A percentile compares a stretch with the other conserved stretches of the same genome.
Conservation (phyloP, 192 early-diverging fungal genomes). For the Paraglomus occultum region DNA sequence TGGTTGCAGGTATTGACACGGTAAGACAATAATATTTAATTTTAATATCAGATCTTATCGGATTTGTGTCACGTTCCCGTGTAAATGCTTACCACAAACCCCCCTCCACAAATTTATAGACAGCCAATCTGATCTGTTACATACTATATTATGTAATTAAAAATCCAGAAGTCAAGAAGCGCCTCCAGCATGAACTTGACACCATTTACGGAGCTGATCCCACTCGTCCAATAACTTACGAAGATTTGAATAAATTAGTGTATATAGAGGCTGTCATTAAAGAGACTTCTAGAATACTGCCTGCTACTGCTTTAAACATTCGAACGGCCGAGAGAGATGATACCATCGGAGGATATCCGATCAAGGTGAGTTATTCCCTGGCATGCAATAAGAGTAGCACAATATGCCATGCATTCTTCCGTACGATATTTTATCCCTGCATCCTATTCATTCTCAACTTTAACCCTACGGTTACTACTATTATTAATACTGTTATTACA, state of each 20-base stretch:
- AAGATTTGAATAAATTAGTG: background rate
- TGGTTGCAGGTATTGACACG: background rate
- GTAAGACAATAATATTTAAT: conserved; percentile 7
- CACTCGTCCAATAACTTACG: background rate
- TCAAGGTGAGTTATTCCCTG: background rate
- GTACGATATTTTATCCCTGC: too few relatives aligned
- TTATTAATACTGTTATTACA: too few relatives aligned
- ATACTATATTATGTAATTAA: conserved; percentile 6
- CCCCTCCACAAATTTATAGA: background rate
- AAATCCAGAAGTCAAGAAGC: conserved; percentile 18
- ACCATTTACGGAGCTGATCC: background rate
- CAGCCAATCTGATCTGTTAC: background rate
- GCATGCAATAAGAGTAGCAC: too few relatives aligned
- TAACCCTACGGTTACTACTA: too few relatives aligned
- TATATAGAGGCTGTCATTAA: conserved; percentile 13
- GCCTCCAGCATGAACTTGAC: background rate
- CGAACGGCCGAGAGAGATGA: background rate
- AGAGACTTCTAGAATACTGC: background rate
- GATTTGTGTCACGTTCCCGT: too few relatives aligned
- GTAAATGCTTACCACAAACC: background rate
- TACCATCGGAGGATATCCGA: background rate
- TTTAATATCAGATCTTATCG: too few relatives aligned
- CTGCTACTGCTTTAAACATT: background rate
- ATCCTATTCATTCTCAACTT: too few relatives aligned
- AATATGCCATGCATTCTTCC: too few relatives aligned